phyloP scores from a whole-genome alignment of 2,329 filamentous ascomycete genomes.

The Helminthosporium solani region DNA sequence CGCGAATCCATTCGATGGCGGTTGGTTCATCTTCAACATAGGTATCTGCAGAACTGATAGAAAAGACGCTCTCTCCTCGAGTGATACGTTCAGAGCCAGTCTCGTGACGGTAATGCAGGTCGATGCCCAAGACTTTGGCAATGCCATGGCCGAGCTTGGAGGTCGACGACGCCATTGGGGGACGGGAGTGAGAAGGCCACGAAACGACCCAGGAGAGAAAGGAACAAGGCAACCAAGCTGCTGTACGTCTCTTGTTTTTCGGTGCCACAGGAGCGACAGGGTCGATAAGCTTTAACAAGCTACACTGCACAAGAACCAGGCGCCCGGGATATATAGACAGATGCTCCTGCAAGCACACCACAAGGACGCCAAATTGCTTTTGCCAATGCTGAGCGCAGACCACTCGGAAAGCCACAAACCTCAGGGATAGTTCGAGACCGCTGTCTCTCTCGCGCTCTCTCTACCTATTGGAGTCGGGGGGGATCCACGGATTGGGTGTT shows the following conservation, averaged over 20 bases:
- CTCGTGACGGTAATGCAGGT: slow-evolving; percentile 68
- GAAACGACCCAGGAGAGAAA: slow-evolving; percentile 9
- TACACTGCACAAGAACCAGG: slow-evolving; percentile 24
- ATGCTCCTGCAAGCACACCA: slow-evolving; percentile 12
- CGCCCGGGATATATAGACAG: slow-evolving; percentile 30
- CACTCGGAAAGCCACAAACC: slow-evolving; percentile 8
- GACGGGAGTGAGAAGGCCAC: slow-evolving; percentile 1
- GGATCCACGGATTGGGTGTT: slow-evolving; percentile 19
- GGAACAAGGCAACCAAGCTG: background rate
- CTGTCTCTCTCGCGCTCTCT: too few relatives aligned
- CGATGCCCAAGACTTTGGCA: slow-evolving; percentile 81
- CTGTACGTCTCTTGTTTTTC: slow-evolving; percentile 1
- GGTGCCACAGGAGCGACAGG: slow-evolving; percentile 19
- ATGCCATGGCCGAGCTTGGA: slow-evolving; percentile 69
- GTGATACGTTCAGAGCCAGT: slow-evolving; percentile 63
- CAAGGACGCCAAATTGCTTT: slow-evolving; percentile 14
- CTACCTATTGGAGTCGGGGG: slow-evolving; percentile 7
- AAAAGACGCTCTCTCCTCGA: slow-evolving; percentile 77
- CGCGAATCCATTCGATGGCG: slow-evolving; percentile 67
- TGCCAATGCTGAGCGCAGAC: slow-evolving; percentile 1
- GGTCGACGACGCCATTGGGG: slow-evolving; percentile 30
- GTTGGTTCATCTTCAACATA: slow-evolving; percentile 84
- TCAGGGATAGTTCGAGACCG: background rate
- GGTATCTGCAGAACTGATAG: slow-evolving; percentile 67
- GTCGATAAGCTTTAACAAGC: slow-evolving; percentile 27